These are phyloP conservation scores for Coemansia sp. DNA, from an alignment of 192 early-diverging fungal genomes.

Conservation along the genomic window DNA sequence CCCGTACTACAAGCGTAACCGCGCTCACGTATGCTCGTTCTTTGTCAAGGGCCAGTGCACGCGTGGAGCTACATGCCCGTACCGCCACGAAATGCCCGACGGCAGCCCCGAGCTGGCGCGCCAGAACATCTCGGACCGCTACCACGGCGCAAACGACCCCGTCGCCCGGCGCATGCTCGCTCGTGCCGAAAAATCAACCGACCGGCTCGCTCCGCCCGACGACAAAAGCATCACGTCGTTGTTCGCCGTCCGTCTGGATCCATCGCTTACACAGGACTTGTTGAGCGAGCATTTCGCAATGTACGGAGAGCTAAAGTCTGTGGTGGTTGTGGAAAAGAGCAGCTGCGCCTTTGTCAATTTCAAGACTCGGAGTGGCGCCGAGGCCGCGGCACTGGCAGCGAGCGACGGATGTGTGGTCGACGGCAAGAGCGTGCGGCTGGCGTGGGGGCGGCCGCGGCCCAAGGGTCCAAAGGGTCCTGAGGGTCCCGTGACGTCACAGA, in stretches of 20 bases:
- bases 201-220: conserved; percentile 62
- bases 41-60: conserved; percentile 94
- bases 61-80: conserved; percentile 93
- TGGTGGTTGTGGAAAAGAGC: conserved; percentile 76
- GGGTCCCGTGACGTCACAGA: neutral
- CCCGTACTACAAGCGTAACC: conserved; percentile 90
- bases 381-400: conserved; percentile 75
- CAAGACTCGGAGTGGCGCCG: conserved; percentile 74
- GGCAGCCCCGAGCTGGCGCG: conserved; percentile 77
- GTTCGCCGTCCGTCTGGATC: conserved; percentile 81
- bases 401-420: conserved; percentile 74
- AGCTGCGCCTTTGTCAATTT: conserved; percentile 93
- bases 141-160: conserved; percentile 92
- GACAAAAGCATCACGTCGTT: conserved; percentile 83
- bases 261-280: conserved; percentile 67
- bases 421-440: conserved; percentile 67
- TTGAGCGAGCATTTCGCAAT: conserved; percentile 70
- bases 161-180: conserved; percentile 84
- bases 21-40: conserved; percentile 92
- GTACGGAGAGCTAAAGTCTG: conserved; percentile 87
- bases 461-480: conserved; percentile 62
- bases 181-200: conserved; percentile 53
- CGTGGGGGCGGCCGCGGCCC: conserved; percentile 80
- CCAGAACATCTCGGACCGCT: conserved; percentile 94
- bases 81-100: conserved; percentile 87